Percentiles rank a stretch among this genome's conserved stretches.
Conservation (phyloP, 176 grass and related monocot genomes). For the Oryza officinalis region DNA sequence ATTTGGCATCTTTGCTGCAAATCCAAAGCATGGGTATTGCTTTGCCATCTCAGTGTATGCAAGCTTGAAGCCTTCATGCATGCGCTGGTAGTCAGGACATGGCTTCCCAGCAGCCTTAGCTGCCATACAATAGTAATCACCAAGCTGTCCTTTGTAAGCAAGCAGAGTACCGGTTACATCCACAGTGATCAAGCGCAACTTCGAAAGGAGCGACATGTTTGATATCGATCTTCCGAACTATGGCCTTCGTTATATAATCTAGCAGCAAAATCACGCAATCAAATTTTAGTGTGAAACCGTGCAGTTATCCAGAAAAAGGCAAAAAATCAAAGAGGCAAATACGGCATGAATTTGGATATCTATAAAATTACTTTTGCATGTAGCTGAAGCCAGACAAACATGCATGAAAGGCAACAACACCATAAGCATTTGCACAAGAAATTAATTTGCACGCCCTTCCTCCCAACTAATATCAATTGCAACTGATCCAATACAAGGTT, state of each 20-base stretch:
- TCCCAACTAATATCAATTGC: not conserved
- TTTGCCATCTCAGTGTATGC: constrained; percentile 89
- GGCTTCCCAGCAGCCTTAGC: constrained; percentile 81
- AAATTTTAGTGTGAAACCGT: not conserved
- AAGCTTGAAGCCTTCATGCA: constrained; percentile 93
- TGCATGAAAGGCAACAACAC: not conserved
- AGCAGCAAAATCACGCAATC: not conserved
- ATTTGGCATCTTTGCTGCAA: constrained; percentile 79
- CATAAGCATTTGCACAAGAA: not conserved
- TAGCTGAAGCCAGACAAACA: not conserved
- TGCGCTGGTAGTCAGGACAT: constrained; percentile 93
- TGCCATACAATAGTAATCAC: constrained; percentile 99
- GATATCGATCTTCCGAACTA: not conserved
- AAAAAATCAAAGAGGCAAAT: not conserved
- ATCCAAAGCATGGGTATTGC: constrained; percentile 81
- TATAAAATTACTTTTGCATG: not conserved
- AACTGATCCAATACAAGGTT: not conserved
- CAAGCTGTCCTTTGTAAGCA: constrained; percentile 95
- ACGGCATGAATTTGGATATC: not conserved
- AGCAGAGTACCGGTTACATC: constrained; percentile 96
- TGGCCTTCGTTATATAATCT: constrained; percentile 15
- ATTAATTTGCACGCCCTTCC: not conserved
- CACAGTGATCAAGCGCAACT: constrained; percentile 77
- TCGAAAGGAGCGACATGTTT: constrained; percentile 77
- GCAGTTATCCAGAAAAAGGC: not conserved